Base-by-base conservation (phyloP, 495 filamentous ascomycete genomes). In the Aspergillus mulundensis region DNA sequence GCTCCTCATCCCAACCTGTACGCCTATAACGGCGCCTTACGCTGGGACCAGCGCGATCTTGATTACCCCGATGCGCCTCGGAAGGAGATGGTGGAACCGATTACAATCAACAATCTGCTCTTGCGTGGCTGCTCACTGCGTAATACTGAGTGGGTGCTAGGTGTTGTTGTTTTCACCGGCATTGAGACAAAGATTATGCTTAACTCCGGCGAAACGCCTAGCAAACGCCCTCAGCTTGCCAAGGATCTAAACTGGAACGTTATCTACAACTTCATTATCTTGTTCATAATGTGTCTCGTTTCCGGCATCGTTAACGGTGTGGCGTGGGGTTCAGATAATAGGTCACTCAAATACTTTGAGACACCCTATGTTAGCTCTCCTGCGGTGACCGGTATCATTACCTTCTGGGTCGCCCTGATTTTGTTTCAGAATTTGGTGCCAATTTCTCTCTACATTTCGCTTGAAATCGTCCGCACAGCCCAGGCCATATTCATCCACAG, bases 101-200 rank as follows among this genome's bases (percentile, higher is more conserved):
- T 97, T 47, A 81, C 84, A 15, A 96, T 97, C 73, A 95, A 96
- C 77, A 97, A 99, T 66, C 64, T 97, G 61, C 81, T 99, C 6
- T 83, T 99, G 39, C 86, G 95, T 72, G 95, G 95, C 23, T 94
- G 91, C 73, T 92, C 88, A 61, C 74, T 99, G 7, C 86, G 91
- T 47, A 99, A 97, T 70, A 99, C 95, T 5, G 90, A 97, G 64
- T 99, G 95, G 95, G 81, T 89, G 49, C 83, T 99, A 24, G 95
- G 93, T 54, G 81, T 99, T n/a, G 95, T 97, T 45, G 76, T 95
- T 36, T 99, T 95, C 77, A 99, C 95, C 21, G 95, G 95, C 38
- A 86, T 88, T 61, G 95, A 99, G 63, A 96, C 95, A 19, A 99
- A 97, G 76, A 97, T 97, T 69, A 99, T 99, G 95, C 87, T 97